Conservation (phyloP, 306 rosid genomes). For the Dryas alaskensis region DNA sequence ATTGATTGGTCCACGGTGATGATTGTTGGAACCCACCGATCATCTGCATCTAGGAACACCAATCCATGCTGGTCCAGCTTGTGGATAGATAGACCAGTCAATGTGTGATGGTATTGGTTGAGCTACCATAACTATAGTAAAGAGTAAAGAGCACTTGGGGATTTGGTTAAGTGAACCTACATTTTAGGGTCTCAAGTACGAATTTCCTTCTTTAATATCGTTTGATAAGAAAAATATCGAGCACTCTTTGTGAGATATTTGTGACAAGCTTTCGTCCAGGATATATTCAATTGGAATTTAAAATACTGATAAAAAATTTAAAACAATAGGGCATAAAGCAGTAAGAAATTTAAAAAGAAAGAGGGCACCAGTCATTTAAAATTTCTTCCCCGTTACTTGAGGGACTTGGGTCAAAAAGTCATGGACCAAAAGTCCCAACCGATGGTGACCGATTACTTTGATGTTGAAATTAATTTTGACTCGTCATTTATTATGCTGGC, state of each 20-base stretch:
- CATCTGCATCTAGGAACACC: not conserved
- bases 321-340: not conserved
- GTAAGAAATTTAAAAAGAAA: not conserved
- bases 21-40: not conserved
- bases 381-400: constrained; percentile 4
- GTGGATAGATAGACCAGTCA: not conserved
- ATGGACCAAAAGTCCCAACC: constrained; percentile 1
- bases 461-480: not conserved
- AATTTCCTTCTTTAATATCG: too few relatives aligned
- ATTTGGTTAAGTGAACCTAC: too few relatives aligned
- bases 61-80: not conserved
- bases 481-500: constrained; percentile 5
- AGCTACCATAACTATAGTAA: constrained; percentile 7
- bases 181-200: too few relatives aligned
- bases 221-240: too few relatives aligned
- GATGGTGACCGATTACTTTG: constrained; percentile 5
- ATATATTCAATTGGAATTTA: too few relatives aligned
- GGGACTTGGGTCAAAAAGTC: constrained; percentile 15
- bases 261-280: too few relatives aligned
- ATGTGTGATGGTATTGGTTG: constrained; percentile 7
- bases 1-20: constrained; percentile 1
- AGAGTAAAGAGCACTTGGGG: too few relatives aligned
- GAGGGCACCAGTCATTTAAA: not conserved
- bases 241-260: too few relatives aligned
- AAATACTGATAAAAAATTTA: not conserved